Conservation (phyloP, 1,284 basidiomycete species). For the Sanghuangporus sanghuang region DNA sequence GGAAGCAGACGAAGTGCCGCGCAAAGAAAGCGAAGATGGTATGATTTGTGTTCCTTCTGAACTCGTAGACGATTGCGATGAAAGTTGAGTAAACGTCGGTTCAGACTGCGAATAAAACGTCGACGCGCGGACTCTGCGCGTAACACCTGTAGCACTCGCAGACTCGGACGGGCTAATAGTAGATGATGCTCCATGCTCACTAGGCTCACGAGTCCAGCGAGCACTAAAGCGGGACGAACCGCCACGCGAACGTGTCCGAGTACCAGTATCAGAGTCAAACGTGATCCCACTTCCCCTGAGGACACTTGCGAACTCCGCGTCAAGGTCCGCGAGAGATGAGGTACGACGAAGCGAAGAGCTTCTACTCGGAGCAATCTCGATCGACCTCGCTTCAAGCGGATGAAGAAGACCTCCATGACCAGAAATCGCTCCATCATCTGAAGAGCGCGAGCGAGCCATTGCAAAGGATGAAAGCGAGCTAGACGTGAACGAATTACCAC, state of each 20-base stretch:
- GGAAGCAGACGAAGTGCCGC: slow-evolving; percentile 50
- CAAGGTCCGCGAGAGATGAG: slow-evolving; percentile 72
- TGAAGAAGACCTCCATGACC: slow-evolving; percentile 55
- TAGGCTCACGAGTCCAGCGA: slow-evolving; percentile 13
- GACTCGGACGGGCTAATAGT: slow-evolving; percentile 5
- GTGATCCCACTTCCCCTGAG: slow-evolving; percentile 25
- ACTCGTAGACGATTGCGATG: slow-evolving; percentile 5
- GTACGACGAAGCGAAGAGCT: slow-evolving; percentile 58
- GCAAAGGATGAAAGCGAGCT: slow-evolving; percentile 11
- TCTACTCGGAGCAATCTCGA: slow-evolving; percentile 53
- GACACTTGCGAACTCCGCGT: slow-evolving; percentile 57
- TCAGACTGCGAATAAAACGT: slow-evolving; percentile 30
- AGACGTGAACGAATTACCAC: slow-evolving; percentile 17
- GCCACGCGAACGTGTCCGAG: background rate
- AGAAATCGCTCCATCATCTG: slow-evolving; percentile 64
- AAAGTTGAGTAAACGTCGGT: slow-evolving; percentile 25
- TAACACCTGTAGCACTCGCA: slow-evolving; percentile 28
- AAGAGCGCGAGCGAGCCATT: slow-evolving; percentile 38
- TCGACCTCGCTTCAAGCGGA: slow-evolving; percentile 56
- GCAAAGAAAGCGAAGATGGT: slow-evolving; percentile 49
- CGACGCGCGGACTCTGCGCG: slow-evolving; percentile 22
- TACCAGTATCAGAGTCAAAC: slow-evolving; percentile 2
- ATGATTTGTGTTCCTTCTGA: slow-evolving; percentile 39
- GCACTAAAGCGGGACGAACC: slow-evolving; percentile 11
- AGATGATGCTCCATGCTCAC: slow-evolving; percentile 9